phyloP scores from a whole-genome alignment of 148 eudicot species.

The Rhododendron simsii region DNA sequence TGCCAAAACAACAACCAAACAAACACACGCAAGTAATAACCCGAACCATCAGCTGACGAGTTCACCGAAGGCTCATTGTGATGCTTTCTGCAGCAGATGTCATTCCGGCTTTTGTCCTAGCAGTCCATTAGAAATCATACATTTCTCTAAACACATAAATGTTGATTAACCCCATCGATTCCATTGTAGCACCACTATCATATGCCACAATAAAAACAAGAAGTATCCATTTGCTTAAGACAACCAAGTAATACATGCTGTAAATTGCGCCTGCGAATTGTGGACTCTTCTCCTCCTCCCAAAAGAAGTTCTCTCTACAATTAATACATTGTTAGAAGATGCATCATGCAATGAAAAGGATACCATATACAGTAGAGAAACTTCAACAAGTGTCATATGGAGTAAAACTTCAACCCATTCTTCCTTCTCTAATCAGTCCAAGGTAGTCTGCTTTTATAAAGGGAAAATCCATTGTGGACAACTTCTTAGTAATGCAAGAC shows the following conservation, averaged over 20 bases:
- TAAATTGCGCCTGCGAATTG: conserved; percentile 74
- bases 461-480: too few species aligned
- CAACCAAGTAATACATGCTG: conserved; percentile 49
- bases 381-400: neutral
- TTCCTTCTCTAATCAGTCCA: too few species aligned
- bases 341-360: neutral
- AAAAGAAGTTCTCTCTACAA: conserved; percentile 84
- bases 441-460: too few species aligned
- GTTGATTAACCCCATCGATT: neutral
- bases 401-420: neutral
- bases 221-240: neutral
- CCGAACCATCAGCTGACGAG: conserved; percentile 97
- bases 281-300: conserved; percentile 94
- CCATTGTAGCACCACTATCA: neutral
- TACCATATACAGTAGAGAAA: neutral
- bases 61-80: conserved; percentile 88
- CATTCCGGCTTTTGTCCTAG: conserved; percentile 89
- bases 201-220: neutral
- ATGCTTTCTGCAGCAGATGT: conserved; percentile 97
- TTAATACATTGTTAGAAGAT: conserved; percentile 3
- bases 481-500: too few species aligned
- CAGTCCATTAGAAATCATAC: neutral
- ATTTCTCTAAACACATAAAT: neutral
- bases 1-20: neutral
- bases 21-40: conserved; percentile 23